Percentiles rank a stretch among this genome's conserved stretches.
phyloP scores from a whole-genome alignment of 139 green algal species.

The Edaphochlamys debaryana region DNA sequence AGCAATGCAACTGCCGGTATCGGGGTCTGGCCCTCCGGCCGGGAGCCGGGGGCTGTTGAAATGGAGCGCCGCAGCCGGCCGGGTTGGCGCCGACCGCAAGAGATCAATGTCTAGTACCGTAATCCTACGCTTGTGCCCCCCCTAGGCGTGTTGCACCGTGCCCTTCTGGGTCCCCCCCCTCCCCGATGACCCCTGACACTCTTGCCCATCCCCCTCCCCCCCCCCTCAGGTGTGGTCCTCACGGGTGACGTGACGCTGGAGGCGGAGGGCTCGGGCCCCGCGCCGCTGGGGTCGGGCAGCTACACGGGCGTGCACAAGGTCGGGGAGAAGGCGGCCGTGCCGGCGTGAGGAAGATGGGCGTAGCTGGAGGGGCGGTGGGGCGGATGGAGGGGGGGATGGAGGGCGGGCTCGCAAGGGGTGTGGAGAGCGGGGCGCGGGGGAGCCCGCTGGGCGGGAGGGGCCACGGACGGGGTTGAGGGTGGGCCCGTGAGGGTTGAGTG shows the following conservation, averaged over 20 bases:
- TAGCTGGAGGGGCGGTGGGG: no score
- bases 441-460: no score
- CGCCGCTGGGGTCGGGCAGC: neutral
- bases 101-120: neutral
- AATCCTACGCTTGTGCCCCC: neutral
- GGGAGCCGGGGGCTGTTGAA: neutral
- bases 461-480: no score
- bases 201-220: neutral
- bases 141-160: neutral
- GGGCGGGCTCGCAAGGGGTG: no score
- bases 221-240: slow-evolving; percentile 48
- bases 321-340: neutral
- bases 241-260: slow-evolving; percentile 66
- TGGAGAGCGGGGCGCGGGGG: no score
- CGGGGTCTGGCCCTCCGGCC: no score
- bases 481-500: no score
- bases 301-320: slow-evolving; percentile 26
- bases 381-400: no score
- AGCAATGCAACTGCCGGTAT: no score
- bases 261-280: neutral
- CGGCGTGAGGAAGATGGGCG: slow-evolving; percentile 19
- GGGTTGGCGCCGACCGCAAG: no score
- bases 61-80: neutral
- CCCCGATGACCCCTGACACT: neutral
- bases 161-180: no score